A percentile compares a stretch with the other conserved stretches of the same genome.
phyloP scores from a whole-genome alignment of 1,139 yeast species.

The Sugiyamaella paludigena region DNA sequence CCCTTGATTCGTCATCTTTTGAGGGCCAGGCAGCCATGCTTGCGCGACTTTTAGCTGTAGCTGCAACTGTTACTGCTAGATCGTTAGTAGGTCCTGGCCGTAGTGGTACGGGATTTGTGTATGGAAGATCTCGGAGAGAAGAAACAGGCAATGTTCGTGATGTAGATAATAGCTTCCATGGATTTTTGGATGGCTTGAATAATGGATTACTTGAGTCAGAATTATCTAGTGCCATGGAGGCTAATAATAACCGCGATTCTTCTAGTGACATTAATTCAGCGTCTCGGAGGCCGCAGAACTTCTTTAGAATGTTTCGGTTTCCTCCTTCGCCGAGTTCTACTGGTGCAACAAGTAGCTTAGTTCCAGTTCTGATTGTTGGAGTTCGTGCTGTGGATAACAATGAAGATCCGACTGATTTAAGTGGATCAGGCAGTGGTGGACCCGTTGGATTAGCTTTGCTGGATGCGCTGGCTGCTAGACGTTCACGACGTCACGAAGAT shows the following conservation, averaged over 20 bases:
- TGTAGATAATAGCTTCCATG: constrained; percentile 37
- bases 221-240: constrained; percentile 26
- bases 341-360: constrained; percentile 29
- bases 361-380: constrained; percentile 59
- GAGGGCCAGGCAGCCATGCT: constrained; percentile 45
- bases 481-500: no score
- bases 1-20: constrained; percentile 8
- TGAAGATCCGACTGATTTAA: constrained; percentile 21
- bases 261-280: constrained; percentile 15
- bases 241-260: constrained; percentile 15
- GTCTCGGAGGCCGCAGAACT: constrained; percentile 33
- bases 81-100: constrained; percentile 40
- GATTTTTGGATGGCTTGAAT: constrained; percentile 42
- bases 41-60: constrained; percentile 45
- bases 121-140: constrained; percentile 19
- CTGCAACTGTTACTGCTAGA: constrained; percentile 48
- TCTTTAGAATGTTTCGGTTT: constrained; percentile 56
- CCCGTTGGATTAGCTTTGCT: constrained; percentile 21
- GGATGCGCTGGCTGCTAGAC: constrained; percentile 19
- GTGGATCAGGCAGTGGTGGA: constrained; percentile 6
- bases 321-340: constrained; percentile 32
- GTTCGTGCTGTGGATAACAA: constrained; percentile 44
- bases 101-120: constrained; percentile 24
- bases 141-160: background rate
- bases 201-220: constrained; percentile 43